Evolutionary conservation across 2,329 filamentous ascomycete species (phyloP), one percentile per base, ranked within the genome.

Genomic region (Alternaria novae-zelandiae): DNA sequence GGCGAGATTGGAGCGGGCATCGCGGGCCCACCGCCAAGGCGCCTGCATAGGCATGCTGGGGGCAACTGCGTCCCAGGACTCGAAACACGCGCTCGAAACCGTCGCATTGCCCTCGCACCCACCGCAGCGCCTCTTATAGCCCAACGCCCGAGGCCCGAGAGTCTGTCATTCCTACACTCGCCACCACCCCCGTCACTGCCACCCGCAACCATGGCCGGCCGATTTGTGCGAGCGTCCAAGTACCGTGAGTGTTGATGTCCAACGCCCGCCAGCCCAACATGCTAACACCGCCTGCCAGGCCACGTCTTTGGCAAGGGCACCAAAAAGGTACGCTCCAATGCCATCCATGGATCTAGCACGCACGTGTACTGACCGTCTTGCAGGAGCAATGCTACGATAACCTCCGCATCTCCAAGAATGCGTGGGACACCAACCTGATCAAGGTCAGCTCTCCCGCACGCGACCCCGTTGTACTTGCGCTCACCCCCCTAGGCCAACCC

Each of bases 361-460:
- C 10, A 28, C 26, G 20, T 12, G 17, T 54, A 65, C 70, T 74
- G 54, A 78, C 62, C 43, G 9, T 13, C 0, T 1, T 17, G 8
- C 63, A 90, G 88, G 96, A 99, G 82, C 92, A 93, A 87, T 97
- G 94, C 86, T 99, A 98, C 84, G 96, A 99, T 83, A 98, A 98
- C 82, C 86, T 99, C 73, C 93, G 93, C 80, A 93, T 99, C 82
- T 97, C 94, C 78, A 93, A 91, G 83, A 99, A 99, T 89, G 96
- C 96, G 59, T 99, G 96, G 96, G 96, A 99, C 82, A 97, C 94
- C 77, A 99, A 99, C 84, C 85, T 99, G 78, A 88, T 98, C 84
- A 98, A 98, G 91, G 94, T 96, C 82, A 80, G 86, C 79, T 55
- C 65, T 50, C 54, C 62, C 55, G 64, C 69, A 73, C 68, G 67